Base-by-base conservation (phyloP, 1,284 basidiomycete species). In the Amylostereum areolatum region DNA sequence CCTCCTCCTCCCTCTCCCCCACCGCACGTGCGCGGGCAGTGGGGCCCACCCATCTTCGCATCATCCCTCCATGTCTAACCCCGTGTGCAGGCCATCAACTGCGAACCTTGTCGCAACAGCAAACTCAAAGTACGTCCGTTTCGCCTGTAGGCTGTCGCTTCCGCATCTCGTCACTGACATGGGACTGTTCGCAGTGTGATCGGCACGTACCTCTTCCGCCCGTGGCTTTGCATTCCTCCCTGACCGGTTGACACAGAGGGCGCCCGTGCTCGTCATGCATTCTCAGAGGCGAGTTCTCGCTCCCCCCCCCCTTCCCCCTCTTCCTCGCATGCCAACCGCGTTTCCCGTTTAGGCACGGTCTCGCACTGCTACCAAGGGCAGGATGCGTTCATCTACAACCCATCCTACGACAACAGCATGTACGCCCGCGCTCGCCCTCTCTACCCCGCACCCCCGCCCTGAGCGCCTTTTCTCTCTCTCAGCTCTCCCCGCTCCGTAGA, bases 41-140 rank as follows among this genome's bases (percentile, higher is more conserved):
- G n/a, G n/a, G n/a, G n/a, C n/a, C n/a, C n/a, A n/a, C n/a, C n/a
- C n/a, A n/a, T n/a, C n/a, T n/a, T n/a, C n/a, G n/a, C n/a, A n/a
- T n/a, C n/a, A n/a, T n/a, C n/a, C n/a, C n/a, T n/a, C n/a, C n/a
- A n/a, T n/a, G n/a, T n/a, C n/a, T n/a, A n/a, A n/a, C n/a, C n/a
- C n/a, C n/a, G n/a, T n/a, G n/a, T n/a, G n/a, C n/a, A n/a, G n/a
- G 86, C 88, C 18, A 88, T 90, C 59, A 90, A 90, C 67, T 90
- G 87, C 61, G 86, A 89, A 57, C 87, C 87, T 1, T 90, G 87
- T 67, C 77, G 87, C 61, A 84, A 81, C 60, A 86, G 83, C 72
- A 89, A 90, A 65, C 78, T 90, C 57, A 89, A 90, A 86, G 85
- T 85, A 51, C 30, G 66, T 65, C 49, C 42, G 18, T 27, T 52